Base-by-base conservation (phyloP, 495 filamentous ascomycete species). In the Tuber melanosporum region DNA sequence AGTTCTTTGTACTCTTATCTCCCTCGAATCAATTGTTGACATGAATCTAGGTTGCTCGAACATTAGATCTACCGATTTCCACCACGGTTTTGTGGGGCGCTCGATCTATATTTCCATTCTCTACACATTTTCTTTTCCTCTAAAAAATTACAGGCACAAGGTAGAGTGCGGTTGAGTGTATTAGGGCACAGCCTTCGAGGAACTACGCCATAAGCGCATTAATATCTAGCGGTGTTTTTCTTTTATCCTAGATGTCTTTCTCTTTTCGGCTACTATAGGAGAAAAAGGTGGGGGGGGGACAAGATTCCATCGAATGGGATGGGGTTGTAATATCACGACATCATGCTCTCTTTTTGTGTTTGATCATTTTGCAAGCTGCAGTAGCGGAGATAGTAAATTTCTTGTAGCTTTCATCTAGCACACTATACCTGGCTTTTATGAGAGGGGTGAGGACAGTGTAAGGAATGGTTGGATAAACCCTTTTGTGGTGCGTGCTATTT, bases 11-110 rank as follows among this genome's bases (percentile, higher is more conserved):
- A 2, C 36, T 32, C 70, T 74, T 26, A 26, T 15, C 42, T 70
- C 49, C 66, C 74, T n/a, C 17, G 0, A 4, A 36, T 66, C n/a
- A 70, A 46, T 76, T 45, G 39, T 75, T 82, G 72, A 78, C 72
- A n/a, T 42, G 42, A 72, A 26, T 57, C 36, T 36, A 82, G 81
- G 62, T 47, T 82, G 36, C 77, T 82, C 70, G 81, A 82, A 26
- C 81, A 82, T 80, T 82, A 80, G 78, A 72, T 52, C 6, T 15
- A 57, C 44, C 10, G 10, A 39, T 69, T 57, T 69, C 19, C 8
- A 20, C 3, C 52, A 43, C 17, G 20, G 57, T 66, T 41, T 26
- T 71, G 44, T 44, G 69, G 43, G 66, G 52, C 49, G 62, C 44
- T 62, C 49, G 49, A 62, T 74, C 8, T 42, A 77, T 81, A 72